Evolutionary conservation across 106 monocot genomes (phyloP).

Genomic region (Alisma plantagoaquatica): DNA sequence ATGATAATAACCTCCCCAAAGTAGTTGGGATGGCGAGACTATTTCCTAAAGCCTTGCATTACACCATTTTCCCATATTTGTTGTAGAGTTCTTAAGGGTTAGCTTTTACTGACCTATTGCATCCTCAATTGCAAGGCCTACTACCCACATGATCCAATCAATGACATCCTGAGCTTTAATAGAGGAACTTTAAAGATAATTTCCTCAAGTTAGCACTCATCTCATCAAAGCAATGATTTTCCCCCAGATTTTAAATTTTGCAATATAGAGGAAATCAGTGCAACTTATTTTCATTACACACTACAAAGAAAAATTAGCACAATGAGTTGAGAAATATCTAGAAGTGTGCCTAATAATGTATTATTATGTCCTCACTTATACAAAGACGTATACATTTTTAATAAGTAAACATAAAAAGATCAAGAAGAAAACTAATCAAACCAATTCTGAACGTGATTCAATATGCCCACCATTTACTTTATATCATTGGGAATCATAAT

Average conservation of each 20-base stretch:
- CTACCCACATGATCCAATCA: slow-evolving; percentile 89
- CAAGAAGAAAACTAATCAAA: no score
- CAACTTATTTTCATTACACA: no score
- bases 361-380: no score
- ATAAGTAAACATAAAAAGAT: no score
- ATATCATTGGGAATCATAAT: no score
- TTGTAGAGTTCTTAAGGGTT: slow-evolving; percentile 59
- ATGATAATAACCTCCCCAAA: slow-evolving; percentile 85
- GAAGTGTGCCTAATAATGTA: no score
- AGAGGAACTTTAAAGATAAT: slow-evolving; percentile 56
- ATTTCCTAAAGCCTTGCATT: slow-evolving; percentile 85
- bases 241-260: slow-evolving; percentile 93
- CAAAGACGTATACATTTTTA: no score
- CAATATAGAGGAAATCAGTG: no score
- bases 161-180: slow-evolving; percentile 80
- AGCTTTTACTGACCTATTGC: slow-evolving; percentile 90
- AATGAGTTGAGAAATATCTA: no score
- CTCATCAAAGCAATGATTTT: slow-evolving; percentile 84
- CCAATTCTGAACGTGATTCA: no score
- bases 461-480: no score
- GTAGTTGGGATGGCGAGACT: slow-evolving; percentile 97
- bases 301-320: no score
- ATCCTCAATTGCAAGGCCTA: slow-evolving; percentile 63
- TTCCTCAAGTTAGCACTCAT: slow-evolving; percentile 71
- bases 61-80: slow-evolving; percentile 83